Base-by-base conservation (phyloP, 2,329 filamentous ascomycete species). In the Dothideomycetidae sp. region DNA sequence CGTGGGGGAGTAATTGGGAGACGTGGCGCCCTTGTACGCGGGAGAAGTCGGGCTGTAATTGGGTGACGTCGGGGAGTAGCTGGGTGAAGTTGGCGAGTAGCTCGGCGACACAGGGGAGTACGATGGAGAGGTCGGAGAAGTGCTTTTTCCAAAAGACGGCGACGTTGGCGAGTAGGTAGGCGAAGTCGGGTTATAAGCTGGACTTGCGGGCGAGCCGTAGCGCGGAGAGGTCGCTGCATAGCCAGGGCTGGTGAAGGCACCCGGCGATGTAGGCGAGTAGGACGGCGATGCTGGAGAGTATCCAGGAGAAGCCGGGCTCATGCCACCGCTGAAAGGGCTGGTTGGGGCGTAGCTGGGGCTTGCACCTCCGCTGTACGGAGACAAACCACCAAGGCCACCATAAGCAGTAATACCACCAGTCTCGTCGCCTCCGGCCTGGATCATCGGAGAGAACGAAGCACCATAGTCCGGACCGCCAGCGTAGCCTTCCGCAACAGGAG, bases 101-200 rank as follows among this genome's bases (percentile, higher is more conserved):
- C 60, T 78, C 58, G 64, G 81, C 33, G 81, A 88, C 0, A 81
- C 84, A 3, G 83, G 82, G 30, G 81, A 83, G 60, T 84, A 85
- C 2, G 72, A 73, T 5, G 72, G 74, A 28, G 66, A 70, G 1
- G 68, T 73, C 21, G 21, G 21, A 7, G 21, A 26, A 5, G 66
- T 65, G 9, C 48, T 43, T 36, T 46, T 45, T 39, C 44, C 44
- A 42, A 52, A 57, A n/a, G 50, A 47, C 17, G 54, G 55, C 12
- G 60, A 54, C 2, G 51, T 54, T 1, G 55, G 54, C 29, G 53
- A 56, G 39, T 53, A 55, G 3, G 46, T 49, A n/a, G 54, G 54
- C 15, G 51, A 54, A 4, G 53, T 55, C 7, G 53, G 53, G 10
- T 52, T 63, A 47, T 69, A 71, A 3, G 63, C 60, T 15, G 69